Percentiles rank a stretch among this genome's conserved stretches.
phyloP scores from a whole-genome alignment of 2,329 filamentous ascomycete genomes.

The Sporothrix dimorphospora region DNA sequence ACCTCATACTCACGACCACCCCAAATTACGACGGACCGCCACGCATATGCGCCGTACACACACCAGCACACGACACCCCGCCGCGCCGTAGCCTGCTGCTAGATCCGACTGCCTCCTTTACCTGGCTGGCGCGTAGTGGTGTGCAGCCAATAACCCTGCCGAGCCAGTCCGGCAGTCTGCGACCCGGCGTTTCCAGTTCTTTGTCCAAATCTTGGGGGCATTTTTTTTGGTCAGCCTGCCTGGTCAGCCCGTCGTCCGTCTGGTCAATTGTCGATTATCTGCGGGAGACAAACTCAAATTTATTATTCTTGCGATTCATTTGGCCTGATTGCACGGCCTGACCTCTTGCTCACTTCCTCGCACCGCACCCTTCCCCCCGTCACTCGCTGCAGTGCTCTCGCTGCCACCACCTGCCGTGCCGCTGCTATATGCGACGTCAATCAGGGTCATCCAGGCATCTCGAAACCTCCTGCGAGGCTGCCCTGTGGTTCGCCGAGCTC shows the following conservation, averaged over 20 bases:
- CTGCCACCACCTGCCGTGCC: constrained; percentile 28
- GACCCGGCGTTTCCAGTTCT: constrained; percentile 24
- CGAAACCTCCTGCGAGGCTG: constrained; percentile 43
- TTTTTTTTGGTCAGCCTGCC: neutral
- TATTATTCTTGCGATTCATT: neutral
- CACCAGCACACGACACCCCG: neutral
- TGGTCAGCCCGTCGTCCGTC: neutral
- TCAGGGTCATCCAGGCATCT: constrained; percentile 51
- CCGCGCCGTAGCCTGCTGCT: neutral
- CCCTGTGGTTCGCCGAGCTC: constrained; percentile 41
- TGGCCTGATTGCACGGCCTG: neutral
- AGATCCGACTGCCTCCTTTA: neutral
- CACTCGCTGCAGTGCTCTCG: neutral
- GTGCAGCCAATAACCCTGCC: constrained; percentile 19
- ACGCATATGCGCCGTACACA: neutral
- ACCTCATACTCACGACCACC: neutral
- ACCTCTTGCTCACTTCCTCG: neutral
- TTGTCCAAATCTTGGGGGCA: neutral
- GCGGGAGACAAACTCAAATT: neutral
- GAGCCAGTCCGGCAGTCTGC: constrained; percentile 22
- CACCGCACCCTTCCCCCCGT: neutral
- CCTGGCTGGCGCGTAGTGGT: constrained; percentile 21
- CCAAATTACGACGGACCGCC: neutral
- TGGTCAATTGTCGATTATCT: constrained; percentile 1
- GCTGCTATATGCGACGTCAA: constrained; percentile 51